Conservation (phyloP, 2,329 filamentous ascomycete genomes). For the Nemania diffusa region DNA sequence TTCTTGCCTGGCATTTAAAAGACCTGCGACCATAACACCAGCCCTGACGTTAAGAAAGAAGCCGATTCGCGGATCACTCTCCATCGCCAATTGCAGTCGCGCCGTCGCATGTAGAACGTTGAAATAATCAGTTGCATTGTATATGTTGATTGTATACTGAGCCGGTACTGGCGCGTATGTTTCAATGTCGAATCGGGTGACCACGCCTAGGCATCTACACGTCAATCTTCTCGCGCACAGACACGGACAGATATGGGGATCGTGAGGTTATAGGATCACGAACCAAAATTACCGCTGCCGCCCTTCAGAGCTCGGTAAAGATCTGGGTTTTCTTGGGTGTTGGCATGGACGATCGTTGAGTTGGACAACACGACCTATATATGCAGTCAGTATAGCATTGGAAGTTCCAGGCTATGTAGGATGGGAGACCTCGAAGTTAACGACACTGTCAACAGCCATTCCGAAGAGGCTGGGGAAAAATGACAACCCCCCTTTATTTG, state of each 20-base stretch:
- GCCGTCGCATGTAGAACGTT: constrained; percentile 32
- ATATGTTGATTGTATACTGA: constrained; percentile 36
- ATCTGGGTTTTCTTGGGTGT: constrained; percentile 25
- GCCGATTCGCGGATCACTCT: constrained; percentile 34
- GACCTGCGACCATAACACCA: constrained; percentile 20
- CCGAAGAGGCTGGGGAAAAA: constrained; percentile 39
- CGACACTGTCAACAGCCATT: constrained; percentile 32
- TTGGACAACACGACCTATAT: constrained; percentile 34
- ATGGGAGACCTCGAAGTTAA: constrained; percentile 35
- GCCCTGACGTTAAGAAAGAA: constrained; percentile 33
- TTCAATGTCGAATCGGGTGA: constrained; percentile 37
- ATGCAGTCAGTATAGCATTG: too few species aligned
- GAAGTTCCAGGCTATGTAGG: too few species aligned
- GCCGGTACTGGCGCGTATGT: constrained; percentile 31
- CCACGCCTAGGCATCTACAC: constrained; percentile 29
- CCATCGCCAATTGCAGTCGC: constrained; percentile 36
- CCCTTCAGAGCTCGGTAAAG: constrained; percentile 39
- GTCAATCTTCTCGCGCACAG: neutral
- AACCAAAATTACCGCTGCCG: constrained; percentile 39
- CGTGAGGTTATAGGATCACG: neutral
- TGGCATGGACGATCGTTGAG: constrained; percentile 35
- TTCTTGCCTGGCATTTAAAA: constrained; percentile 35
- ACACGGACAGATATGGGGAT: neutral
- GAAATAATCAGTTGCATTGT: constrained; percentile 30
- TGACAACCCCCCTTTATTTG: constrained; percentile 38